A percentile compares a stretch with the other conserved stretches of the same genome.
These are phyloP conservation scores for Proliferodiscus dingleyae DNA, from an alignment of 2,329 filamentous ascomycete genomes.

Conservation along the genomic window DNA sequence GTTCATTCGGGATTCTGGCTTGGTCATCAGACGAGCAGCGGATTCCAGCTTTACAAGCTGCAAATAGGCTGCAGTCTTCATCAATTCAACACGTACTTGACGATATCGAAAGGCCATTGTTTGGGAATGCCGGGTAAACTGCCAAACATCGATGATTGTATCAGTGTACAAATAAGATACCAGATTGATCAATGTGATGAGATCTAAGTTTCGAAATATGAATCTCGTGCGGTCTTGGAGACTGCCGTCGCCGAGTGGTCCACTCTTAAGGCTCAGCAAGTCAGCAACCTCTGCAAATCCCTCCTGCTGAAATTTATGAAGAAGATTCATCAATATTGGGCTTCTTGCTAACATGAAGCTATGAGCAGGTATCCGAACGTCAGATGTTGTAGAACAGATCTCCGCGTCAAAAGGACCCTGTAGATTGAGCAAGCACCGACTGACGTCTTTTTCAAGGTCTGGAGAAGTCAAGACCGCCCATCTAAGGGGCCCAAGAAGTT, in stretches of 20 bases:
- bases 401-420: conserved; percentile 34
- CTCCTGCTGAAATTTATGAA: conserved; percentile 52
- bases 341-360: conserved; percentile 77
- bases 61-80: conserved; percentile 72
- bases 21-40: conserved; percentile 69
- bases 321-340: conserved; percentile 55
- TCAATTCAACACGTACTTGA: conserved; percentile 77
- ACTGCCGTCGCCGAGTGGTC: conserved; percentile 28
- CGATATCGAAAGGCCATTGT: conserved; percentile 68
- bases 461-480: conserved; percentile 54
- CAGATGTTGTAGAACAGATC: conserved; percentile 58
- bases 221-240: conserved; percentile 53
- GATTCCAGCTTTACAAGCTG: conserved; percentile 69
- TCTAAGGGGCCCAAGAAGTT: conserved; percentile 46
- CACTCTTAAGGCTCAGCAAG: conserved; percentile 48
- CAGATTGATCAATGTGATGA: conserved; percentile 74
- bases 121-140: conserved; percentile 59
- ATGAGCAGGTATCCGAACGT: conserved; percentile 73
- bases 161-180: conserved; percentile 80
- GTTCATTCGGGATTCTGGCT: conserved; percentile 58
- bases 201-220: conserved; percentile 65
- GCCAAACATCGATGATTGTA: conserved; percentile 78
- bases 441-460: conserved; percentile 62
- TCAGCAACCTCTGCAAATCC: conserved; percentile 56
- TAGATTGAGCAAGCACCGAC: conserved; percentile 41